Evolutionary conservation across 1,139 yeast genomes (phyloP), one percentile per base, ranked within the genome.

Genomic region (Sugiyamaella japonica): DNA sequence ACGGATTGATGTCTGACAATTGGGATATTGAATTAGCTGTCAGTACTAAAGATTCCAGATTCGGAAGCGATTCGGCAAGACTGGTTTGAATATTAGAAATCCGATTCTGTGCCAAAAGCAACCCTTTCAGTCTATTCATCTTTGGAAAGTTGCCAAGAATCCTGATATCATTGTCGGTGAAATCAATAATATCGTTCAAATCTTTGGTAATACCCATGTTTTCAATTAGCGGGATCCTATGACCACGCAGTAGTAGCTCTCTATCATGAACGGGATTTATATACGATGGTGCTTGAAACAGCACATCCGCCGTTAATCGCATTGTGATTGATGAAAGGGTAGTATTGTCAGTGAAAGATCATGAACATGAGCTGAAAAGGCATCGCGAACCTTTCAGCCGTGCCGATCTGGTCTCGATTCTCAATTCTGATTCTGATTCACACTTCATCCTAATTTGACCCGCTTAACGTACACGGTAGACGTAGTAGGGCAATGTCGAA

Each of bases 81-180:
- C 65, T 61, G 1, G 69, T 66, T 16, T 75, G 75, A 3, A 83
- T 69, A 10, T 61, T 57, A 1, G 74, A 66, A 8, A 86, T 79
- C 59, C 81, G 74, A 66, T 89, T 88, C 57, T 78, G 77, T 0
- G 85, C 82, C 12, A 83, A 63, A n/a, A 87, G 70, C 2, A 89
- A 63, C 0, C 80, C 75, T 50, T 75, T 75, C 20, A 85, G 67
- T 37, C 79, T 75, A 8, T 61, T 51, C 47, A 83, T 67, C 10
- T 62, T 59, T 0, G 89, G 88, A 16, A 85, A 70, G 53, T 77
- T 77, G 7, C 80, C 76, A 13, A 89, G 65, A 13, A 76, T 77
- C 2, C 79, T 70, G 16, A 88, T 70, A 38, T 80, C 84, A 68
- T 89, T 89, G 66, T 84, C 82, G 4, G 89, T 78, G 41, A 88